Percentiles rank a stretch among this genome's conserved stretches.
These are phyloP conservation scores for Colletotrichum higginsianum DNA, from an alignment of 2,329 filamentous ascomycete species.

Conservation along the genomic window DNA sequence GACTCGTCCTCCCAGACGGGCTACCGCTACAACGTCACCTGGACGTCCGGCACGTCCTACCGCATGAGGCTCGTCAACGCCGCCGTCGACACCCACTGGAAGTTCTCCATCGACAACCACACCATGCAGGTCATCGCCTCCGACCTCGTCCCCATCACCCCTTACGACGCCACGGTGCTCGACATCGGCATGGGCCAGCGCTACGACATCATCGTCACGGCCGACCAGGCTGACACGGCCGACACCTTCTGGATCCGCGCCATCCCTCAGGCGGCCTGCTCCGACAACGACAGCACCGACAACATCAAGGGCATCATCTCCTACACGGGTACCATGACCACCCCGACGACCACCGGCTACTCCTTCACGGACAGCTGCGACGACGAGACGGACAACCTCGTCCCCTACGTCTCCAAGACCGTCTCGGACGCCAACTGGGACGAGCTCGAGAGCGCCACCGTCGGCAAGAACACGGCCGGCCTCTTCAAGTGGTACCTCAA, in stretches of 20 bases:
- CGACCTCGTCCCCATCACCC: slow-evolving; percentile 72
- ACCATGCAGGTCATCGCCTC: slow-evolving; percentile 69
- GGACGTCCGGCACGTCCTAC: slow-evolving; percentile 60
- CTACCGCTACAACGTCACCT: slow-evolving; percentile 54
- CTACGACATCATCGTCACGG: slow-evolving; percentile 64
- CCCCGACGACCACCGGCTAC: slow-evolving; percentile 41
- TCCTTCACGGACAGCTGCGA: slow-evolving; percentile 48
- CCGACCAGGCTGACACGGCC: slow-evolving; percentile 49
- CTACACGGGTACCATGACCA: slow-evolving; percentile 50
- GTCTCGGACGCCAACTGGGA: slow-evolving; percentile 50
- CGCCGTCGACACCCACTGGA: slow-evolving; percentile 60
- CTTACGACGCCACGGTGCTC: slow-evolving; percentile 67
- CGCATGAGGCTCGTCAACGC: slow-evolving; percentile 65
- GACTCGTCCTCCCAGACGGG: slow-evolving; percentile 48
- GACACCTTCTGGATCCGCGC: slow-evolving; percentile 65
- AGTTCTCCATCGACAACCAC: slow-evolving; percentile 71
- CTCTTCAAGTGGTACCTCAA: slow-evolving; percentile 65
- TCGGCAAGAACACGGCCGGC: slow-evolving; percentile 47
- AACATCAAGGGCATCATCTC: slow-evolving; percentile 66
- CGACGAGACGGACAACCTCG: slow-evolving; percentile 54
- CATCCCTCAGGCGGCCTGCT: slow-evolving; percentile 59
- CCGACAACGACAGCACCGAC: slow-evolving; percentile 54
- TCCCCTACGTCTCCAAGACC: slow-evolving; percentile 52
- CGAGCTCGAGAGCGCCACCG: slow-evolving; percentile 48
- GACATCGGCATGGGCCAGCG: slow-evolving; percentile 64